A percentile compares a stretch with the other conserved stretches of the same genome.
phyloP scores from a whole-genome alignment of 2,329 filamentous ascomycete species.

The Volutella citrinella region DNA sequence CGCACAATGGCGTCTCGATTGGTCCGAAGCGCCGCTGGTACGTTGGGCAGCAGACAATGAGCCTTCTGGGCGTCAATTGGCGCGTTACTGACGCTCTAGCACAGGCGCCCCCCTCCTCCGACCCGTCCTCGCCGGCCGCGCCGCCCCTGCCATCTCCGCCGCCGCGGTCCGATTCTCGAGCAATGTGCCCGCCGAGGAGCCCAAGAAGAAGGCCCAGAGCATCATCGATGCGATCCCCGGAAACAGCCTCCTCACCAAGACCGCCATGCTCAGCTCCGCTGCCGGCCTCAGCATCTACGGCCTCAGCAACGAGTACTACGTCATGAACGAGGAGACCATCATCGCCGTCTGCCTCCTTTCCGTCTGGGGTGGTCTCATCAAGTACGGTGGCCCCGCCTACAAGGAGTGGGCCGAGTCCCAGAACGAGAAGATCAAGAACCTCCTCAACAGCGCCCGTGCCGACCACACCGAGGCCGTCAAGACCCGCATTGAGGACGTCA shows the following conservation, averaged over 20 bases:
- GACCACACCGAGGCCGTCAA: conserved; percentile 97
- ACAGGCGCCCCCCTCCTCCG: conserved; percentile 88
- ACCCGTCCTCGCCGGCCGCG: conserved; percentile 72
- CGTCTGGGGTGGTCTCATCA: conserved; percentile 89
- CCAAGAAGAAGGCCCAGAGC: conserved; percentile 95
- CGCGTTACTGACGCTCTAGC: conserved; percentile 18
- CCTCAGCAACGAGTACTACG: conserved; percentile 99
- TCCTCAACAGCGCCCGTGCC: conserved; percentile 88
- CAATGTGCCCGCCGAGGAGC: conserved; percentile 79
- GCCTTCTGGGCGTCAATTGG: conserved; percentile 26
- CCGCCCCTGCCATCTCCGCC: conserved; percentile 70
- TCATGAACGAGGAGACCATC: conserved; percentile 98
- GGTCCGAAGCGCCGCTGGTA: conserved; percentile 93
- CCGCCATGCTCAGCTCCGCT: conserved; percentile 90
- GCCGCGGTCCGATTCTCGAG: conserved; percentile 68
- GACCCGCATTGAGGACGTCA: conserved; percentile 87
- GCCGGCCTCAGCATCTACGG: conserved; percentile 90
- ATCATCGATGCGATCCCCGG: conserved; percentile 92
- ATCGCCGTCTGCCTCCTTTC: conserved; percentile 88
- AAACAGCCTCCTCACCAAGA: conserved; percentile 90
- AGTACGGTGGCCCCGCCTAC: conserved; percentile 91
- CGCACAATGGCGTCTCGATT: conserved; percentile 96
- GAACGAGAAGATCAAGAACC: conserved; percentile 88
- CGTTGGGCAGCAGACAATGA: conserved; percentile 38
- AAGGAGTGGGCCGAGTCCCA: conserved; percentile 87